Conservation (phyloP, 2,329 filamentous ascomycete species). For the Pseudogymnoascus destructans region DNA sequence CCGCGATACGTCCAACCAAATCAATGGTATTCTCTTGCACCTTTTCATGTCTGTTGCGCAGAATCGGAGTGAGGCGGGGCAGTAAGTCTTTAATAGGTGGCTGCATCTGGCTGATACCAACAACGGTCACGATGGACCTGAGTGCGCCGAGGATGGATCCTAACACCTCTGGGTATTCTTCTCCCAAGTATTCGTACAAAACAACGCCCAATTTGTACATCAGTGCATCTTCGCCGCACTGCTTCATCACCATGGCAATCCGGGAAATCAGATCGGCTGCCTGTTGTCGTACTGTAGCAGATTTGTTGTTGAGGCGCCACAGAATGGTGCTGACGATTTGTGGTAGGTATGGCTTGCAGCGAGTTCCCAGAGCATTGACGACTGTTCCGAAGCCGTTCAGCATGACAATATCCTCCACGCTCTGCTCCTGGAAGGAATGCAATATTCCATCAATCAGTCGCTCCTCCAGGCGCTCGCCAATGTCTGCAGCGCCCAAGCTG, state of each 20-base stretch:
- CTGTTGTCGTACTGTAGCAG: slow-evolving; percentile 89
- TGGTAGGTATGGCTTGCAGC: slow-evolving; percentile 91
- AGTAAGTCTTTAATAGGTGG: slow-evolving; percentile 93
- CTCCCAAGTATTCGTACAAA: slow-evolving; percentile 93
- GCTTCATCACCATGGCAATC: slow-evolving; percentile 97
- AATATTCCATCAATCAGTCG: slow-evolving; percentile 89
- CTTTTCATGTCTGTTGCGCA: slow-evolving; percentile 96
- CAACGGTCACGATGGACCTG: slow-evolving; percentile 91
- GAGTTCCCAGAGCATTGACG: slow-evolving; percentile 82
- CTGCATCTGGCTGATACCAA: slow-evolving; percentile 96
- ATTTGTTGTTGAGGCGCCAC: slow-evolving; percentile 96
- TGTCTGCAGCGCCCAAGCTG: slow-evolving; percentile 83
- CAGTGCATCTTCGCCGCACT: slow-evolving; percentile 88
- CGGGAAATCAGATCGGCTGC: slow-evolving; percentile 92
- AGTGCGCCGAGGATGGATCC: slow-evolving; percentile 92
- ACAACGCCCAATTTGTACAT: slow-evolving; percentile 93
- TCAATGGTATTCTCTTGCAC: slow-evolving; percentile 99
- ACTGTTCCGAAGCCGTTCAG: slow-evolving; percentile 97
- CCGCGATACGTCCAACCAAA: slow-evolving; percentile 91
- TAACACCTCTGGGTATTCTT: slow-evolving; percentile 95
- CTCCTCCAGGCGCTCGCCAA: slow-evolving; percentile 85
- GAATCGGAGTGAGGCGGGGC: slow-evolving; percentile 89
- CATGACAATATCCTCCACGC: slow-evolving; percentile 88
- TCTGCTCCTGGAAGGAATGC: slow-evolving; percentile 95
- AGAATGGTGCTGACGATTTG: slow-evolving; percentile 96